A percentile compares a stretch with the other conserved stretches of the same genome.
Conservation (phyloP, 2,329 filamentous ascomycete species). For the Endocalyx cinctus region DNA sequence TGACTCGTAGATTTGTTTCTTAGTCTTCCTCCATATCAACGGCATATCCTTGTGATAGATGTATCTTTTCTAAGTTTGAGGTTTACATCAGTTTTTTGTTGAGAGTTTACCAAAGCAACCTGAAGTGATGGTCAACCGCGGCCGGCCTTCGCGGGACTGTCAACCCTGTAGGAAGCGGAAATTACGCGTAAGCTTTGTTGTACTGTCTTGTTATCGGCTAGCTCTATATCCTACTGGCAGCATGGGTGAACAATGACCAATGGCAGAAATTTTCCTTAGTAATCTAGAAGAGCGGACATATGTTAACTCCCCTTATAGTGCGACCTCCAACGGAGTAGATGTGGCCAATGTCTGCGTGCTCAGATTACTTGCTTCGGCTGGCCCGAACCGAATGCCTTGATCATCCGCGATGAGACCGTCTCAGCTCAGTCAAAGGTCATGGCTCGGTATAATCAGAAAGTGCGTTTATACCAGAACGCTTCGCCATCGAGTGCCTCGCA, state of each 20-base stretch:
- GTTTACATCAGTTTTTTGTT: no score
- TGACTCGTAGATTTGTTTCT: no score
- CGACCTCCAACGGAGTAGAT: conserved; percentile 13
- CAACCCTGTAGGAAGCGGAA: conserved; percentile 19
- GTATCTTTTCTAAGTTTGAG: no score
- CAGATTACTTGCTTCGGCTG: conserved; percentile 20
- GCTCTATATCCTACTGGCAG: no score
- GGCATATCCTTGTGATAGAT: no score
- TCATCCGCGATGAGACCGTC: conserved; percentile 19
- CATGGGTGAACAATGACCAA: no score
- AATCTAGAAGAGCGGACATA: background rate
- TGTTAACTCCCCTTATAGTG: conserved; percentile 8
- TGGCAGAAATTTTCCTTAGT: no score
- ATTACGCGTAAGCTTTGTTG: conserved; percentile 14
- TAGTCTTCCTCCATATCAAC: no score
- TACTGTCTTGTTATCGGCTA: no score
- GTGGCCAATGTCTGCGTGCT: conserved; percentile 21
- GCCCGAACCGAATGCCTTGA: conserved; percentile 16
- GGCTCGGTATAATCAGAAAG: background rate
- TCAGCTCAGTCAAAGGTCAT: conserved; percentile 11
- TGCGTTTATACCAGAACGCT: background rate
- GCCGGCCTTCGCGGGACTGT: conserved; percentile 17
- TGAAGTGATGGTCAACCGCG: conserved; percentile 19
- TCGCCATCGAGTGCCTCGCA: background rate
- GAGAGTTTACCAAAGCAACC: no score